Evolutionary conservation across 495 filamentous ascomycete genomes (phyloP), one percentile per base, ranked within the genome.

Genomic region (Cercophora newfieldiana): DNA sequence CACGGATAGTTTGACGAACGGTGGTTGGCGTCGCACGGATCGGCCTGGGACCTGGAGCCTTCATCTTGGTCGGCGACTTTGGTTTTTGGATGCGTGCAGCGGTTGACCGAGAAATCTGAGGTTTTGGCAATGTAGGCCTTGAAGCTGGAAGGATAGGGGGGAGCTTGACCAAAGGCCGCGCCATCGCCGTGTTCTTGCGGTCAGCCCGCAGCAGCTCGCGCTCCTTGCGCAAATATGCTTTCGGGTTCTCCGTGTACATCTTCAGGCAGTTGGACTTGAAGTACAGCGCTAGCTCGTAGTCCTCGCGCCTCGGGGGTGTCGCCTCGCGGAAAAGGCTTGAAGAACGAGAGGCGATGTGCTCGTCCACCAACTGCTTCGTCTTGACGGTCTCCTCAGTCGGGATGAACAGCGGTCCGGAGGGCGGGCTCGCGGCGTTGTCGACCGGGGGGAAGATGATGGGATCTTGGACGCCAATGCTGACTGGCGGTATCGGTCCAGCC

Each of bases 251-350:
- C 64, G 80, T 82, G 75, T 83, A 91, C 61, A 80, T 79, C 58
- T 84, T 77, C 31, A 86, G 81, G 29, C 90, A 83, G 56, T 87
- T 83, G 21, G 89, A 87, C 58, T 87, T 85, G 76, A 90, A 91
- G 56, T 83, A 85, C 24, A 94, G 75, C 0, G 86, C 85, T 51
- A 92, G 70, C 49, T 86, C 76, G 72, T 94, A 94, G 66, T 94
- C 90, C 66, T 89, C 88, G 25, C 79, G 80, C 3, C 83, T 85
- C 19, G 91, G 91, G 60, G 89, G 89, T 63, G 86, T 84, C 21
- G 82, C 71, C 61, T 68, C 84, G 63, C 83, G 83, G 67, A 86
- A 82, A 16, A 87, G 83, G 37, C 77, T 72, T 28, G 79, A 78
- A 66, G 88, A 84, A 53, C 89, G 83, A n/a, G 85, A 83, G 58